Base-by-base conservation (phyloP, 2,329 filamentous ascomycete species). In the Herpomyces periplanetae region DNA sequence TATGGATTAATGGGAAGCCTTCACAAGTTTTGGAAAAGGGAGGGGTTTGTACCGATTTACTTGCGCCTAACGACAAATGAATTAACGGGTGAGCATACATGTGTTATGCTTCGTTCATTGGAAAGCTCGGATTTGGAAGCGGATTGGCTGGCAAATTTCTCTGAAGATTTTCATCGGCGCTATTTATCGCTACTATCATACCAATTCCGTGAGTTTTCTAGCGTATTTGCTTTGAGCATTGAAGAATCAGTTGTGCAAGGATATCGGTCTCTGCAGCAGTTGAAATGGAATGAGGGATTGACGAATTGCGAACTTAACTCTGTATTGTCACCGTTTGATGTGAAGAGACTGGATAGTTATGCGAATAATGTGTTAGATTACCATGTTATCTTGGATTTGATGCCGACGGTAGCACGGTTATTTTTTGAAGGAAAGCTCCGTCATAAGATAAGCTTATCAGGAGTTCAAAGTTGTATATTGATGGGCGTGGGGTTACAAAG, bases 291-390 rank as follows among this genome's bases (percentile, higher is more conserved):
- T 26, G 33, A 27, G 3, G 32, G 34, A 1, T 42, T 96, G 20
- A 55, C 45, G 6, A 85, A 84, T 39, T 26, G 41, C 1, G 63
- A 73, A 24, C 50, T 96, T 4, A 73, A 88, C 31, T 43, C 46
- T 8, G 38, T 61, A 2, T 52, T 96, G 36, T 69, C 66, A 3
- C 73, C 80, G 0, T 91, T 80, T 35, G 80, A 96, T 36, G 52
- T 88, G 25, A 91, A 91, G 44, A 61, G 80, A 11, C 48, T 96
- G 3, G 75, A 88, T 34, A 73, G 65, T 16, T 96, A 96, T 31
- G 68, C 80, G 8, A 85, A 84, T 40, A 87, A 85, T 40, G 65
- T 88, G 50, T 56, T 96, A 16, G 84, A 96, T 39, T 87, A 91
- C 43, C 84, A 88, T 33, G 73, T 88, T 28, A 80, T 96, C 21